Evolutionary conservation across 2,329 filamentous ascomycete genomes (phyloP).

Genomic region (Diaporthe batatas): DNA sequence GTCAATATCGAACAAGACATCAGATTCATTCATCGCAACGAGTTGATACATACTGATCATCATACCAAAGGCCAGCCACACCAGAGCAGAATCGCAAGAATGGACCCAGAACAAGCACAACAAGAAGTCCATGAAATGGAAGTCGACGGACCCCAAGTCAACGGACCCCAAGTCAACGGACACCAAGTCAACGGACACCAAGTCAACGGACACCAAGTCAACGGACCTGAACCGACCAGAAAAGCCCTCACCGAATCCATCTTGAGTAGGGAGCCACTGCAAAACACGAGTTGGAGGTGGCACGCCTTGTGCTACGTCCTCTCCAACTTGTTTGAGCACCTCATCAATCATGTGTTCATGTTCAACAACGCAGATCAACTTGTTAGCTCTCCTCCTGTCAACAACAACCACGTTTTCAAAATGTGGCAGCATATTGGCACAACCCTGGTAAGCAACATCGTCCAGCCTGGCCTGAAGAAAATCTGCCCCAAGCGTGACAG

Average conservation of each 20-base stretch:
- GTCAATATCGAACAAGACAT: no score
- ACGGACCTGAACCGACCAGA: constrained; percentile 2
- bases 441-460: background rate
- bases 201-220: background rate
- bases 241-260: background rate
- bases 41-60: background rate
- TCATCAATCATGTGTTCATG: constrained; percentile 23
- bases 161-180: no score
- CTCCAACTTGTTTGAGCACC: background rate
- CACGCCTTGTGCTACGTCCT: background rate
- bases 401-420: constrained; percentile 9
- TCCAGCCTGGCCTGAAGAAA: background rate
- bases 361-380: background rate
- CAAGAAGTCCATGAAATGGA: no score
- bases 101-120: background rate
- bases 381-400: background rate
- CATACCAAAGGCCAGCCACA: background rate
- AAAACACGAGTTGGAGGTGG: constrained; percentile 6
- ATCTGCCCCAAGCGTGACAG: background rate
- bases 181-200: no score
- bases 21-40: no score
- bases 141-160: no score
- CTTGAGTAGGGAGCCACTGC: background rate
- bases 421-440: background rate
- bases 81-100: background rate